Base-by-base conservation (phyloP, 352 stramenopile species). In the Pythium utonaiense region DNA sequence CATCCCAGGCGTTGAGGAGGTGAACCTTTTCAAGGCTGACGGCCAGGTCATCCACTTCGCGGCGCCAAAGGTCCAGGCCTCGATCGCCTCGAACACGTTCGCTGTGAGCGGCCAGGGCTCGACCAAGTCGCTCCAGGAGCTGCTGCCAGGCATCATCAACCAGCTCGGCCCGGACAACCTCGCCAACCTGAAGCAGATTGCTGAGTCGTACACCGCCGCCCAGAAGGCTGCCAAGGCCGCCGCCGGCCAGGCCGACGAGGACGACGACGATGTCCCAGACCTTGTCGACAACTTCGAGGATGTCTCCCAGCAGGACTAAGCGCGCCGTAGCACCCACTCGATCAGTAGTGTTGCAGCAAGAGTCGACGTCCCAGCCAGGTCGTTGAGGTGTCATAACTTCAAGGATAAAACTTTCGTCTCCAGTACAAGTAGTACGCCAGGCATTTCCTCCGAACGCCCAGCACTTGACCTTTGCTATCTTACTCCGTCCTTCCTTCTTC, bases 11-110 rank as follows among this genome's bases (percentile, higher is more conserved):
- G 98, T 99, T 57, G 96, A 99, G 75, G 97, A 99, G 75, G 97
- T 99, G 44, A 99, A 99, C 80, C 93, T 99, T 68, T 99, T 99
- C 89, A 98, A 98, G 86, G 91, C 97, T 8, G 97, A 99, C 62
- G 96, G 96, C 69, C 97, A 98, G 70, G 96, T 99, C 19, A 98
- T 99, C 75, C 96, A 99, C 77, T 99, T 99, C 71, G 79, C 91
- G 54, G 91, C 87, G 70, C 97, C 97, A 36, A 99, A 99, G 88
- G 96, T 99, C 45, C 96, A 99, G 78, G 96, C 96, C 50, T 96
- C 95, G 38, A 98, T 99, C 74, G 77, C 82, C 27, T 95, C 96
- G 64, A 99, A 99, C 83, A 99, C 97, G 53, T 99, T 98, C 82
- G 97, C 98, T 42, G 94, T 99, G 40, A 96, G 80, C 53, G 97